Conservation (phyloP, 1,284 basidiomycete genomes). For the Tylopilus orsonianus region DNA sequence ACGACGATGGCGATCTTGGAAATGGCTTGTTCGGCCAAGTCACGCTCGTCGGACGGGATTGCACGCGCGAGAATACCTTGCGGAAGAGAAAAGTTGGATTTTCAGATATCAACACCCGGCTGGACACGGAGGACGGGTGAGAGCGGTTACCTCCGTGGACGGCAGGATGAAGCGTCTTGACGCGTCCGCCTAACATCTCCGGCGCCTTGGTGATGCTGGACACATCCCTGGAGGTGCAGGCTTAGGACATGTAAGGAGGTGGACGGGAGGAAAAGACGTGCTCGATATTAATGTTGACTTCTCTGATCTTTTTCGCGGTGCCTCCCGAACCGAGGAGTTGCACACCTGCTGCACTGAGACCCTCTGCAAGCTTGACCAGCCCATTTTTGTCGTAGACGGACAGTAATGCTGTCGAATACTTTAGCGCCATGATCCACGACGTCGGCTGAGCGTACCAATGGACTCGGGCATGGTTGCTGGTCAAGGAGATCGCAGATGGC, state of each 20-base stretch:
- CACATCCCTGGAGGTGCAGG: constrained; percentile 76
- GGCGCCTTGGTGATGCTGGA: constrained; percentile 97
- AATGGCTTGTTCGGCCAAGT: constrained; percentile 81
- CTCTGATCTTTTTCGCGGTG: constrained; percentile 96
- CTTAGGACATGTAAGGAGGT: constrained; percentile 12
- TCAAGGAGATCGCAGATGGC: constrained; percentile 16
- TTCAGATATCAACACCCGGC: constrained; percentile 6
- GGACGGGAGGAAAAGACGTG: constrained; percentile 40
- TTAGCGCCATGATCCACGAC: constrained; percentile 11
- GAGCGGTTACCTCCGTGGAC: constrained; percentile 85
- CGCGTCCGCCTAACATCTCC: constrained; percentile 99
- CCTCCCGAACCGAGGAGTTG: constrained; percentile 93
- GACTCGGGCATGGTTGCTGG: constrained; percentile 26
- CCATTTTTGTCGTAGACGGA: constrained; percentile 98
- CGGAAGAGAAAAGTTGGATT: not conserved
- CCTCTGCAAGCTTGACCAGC: constrained; percentile 87
- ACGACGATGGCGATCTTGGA: constrained; percentile 92
- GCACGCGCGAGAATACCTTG: constrained; percentile 87
- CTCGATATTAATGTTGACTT: constrained; percentile 91
- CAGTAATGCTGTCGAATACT: constrained; percentile 65
- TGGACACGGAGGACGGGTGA: not conserved
- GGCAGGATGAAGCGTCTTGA: constrained; percentile 99
- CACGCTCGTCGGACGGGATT: constrained; percentile 83
- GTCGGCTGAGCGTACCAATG: constrained; percentile 24
- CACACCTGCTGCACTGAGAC: constrained; percentile 80